Conservation (phyloP, 108 stramenopile genomes). For the Stephanodiscus minutulus region DNA sequence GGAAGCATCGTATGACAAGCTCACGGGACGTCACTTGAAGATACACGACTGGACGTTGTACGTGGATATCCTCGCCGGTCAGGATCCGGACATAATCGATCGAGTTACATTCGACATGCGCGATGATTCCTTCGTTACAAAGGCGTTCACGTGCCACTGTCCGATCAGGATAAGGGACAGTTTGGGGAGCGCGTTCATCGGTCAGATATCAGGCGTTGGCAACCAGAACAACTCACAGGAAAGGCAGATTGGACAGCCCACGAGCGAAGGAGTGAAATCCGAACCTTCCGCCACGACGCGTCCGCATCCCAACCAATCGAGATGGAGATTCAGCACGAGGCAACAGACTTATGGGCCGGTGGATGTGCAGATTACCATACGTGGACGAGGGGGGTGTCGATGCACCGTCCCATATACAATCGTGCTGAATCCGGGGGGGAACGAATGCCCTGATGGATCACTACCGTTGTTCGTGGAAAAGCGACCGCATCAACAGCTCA, state of each 20-base stretch:
- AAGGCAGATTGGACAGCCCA: conserved; percentile 13
- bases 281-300: conserved; percentile 4
- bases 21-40: conserved; percentile 25
- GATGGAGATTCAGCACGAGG: conserved; percentile 55
- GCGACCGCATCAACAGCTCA: conserved; percentile 23
- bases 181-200: conserved; percentile 20
- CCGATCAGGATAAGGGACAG: conserved; percentile 39
- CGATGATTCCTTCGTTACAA: conserved; percentile 25
- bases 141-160: conserved; percentile 43
- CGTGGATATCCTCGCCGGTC: conserved; percentile 54
- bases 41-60: conserved; percentile 57
- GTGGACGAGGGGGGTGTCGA: conserved; percentile 52
- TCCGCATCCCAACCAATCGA: conserved; percentile 19
- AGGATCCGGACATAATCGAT: conserved; percentile 53
- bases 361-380: conserved; percentile 46
- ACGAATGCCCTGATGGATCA: conserved; percentile 22
- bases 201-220: conserved; percentile 5
- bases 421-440: conserved; percentile 13
- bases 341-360: conserved; percentile 55
- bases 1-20: conserved; percentile 28
- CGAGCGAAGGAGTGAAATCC: conserved; percentile 9
- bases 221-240: conserved; percentile 19
- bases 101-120: conserved; percentile 58
- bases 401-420: conserved; percentile 15
- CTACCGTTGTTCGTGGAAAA: conserved; percentile 36